Base-by-base conservation (phyloP, 257 asterid genomes). In the Capsicum baccatum region DNA sequence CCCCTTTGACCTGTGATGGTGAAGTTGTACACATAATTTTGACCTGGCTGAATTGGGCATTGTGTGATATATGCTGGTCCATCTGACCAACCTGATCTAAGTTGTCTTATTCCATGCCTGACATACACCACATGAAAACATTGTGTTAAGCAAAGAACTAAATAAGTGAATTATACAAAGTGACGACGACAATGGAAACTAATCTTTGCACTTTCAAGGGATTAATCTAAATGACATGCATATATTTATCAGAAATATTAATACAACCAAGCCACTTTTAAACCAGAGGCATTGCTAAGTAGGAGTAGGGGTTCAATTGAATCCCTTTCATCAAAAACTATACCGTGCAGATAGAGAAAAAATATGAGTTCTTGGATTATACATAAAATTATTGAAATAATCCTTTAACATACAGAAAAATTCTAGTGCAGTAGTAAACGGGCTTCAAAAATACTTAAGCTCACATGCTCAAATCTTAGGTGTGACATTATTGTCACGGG, bases 21-120 rank as follows among this genome's bases (percentile, higher is more conserved):
- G 86, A 91, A 93, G 70, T 91, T 91, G 89, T 92, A 93, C 21
- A 90, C 85, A 60, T 88, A 93, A 76, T 79, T 90, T 15, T 91
- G 94, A 1, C 94, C 96, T 6, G 96, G 88, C 83, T 85, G 97
- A 39, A 93, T 93, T 1, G 97, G 97, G 70, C 97, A 93, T 52
- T 93, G 97, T 2, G 95, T 93, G 80, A 93, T 91, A 69, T 92
- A 92, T 47, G 94, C 96, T 0, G 97, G 97, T 1, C 97, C 97
- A 63, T 93, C 96, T 37, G 97, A 92, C 96, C 94, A 93, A 14
- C 96, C 97, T 0, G 92, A 90, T 60, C 92, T 82, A 2, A 90
- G 85, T 85, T 93, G 97, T 78, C 92, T 86, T 54, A 93, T 82
- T n/a, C 97, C 96, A 64, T 93, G 97, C 97, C 97, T 93, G 10